These are phyloP conservation scores for Boletus tomentosulus DNA, from an alignment of 768 basidiomycete species.

Conservation along the genomic window DNA sequence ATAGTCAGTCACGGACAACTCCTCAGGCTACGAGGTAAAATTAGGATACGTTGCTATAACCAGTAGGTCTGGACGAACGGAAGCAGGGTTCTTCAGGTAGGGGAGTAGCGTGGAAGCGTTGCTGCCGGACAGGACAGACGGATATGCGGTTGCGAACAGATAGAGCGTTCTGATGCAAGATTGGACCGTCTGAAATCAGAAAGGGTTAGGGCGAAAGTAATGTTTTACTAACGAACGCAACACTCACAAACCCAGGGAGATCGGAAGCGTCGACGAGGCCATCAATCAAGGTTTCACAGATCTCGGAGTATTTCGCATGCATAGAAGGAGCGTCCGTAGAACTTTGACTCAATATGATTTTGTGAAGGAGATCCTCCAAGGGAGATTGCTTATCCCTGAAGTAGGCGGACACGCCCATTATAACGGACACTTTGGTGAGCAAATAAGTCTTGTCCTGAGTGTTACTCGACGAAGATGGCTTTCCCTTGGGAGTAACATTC, in stretches of 20 bases:
- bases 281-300: constrained; percentile 84
- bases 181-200: constrained; percentile 57
- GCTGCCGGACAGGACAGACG: constrained; percentile 74
- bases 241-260: constrained; percentile 69
- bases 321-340: constrained; percentile 48
- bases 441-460: constrained; percentile 51
- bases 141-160: constrained; percentile 77
- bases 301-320: constrained; percentile 68
- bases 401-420: constrained; percentile 80
- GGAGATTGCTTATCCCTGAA: constrained; percentile 83
- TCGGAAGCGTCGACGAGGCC: constrained; percentile 84
- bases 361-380: constrained; percentile 80
- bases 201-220: neutral
- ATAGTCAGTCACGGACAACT: constrained; percentile 79
- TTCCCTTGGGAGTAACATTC: constrained; percentile 36
- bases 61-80: constrained; percentile 44
- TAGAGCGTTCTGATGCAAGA: constrained; percentile 85
- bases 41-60: constrained; percentile 1
- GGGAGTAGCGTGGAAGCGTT: constrained; percentile 86
- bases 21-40: constrained; percentile 56
- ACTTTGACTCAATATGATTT: constrained; percentile 74
- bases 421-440: constrained; percentile 66
- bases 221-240: neutral
- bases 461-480: constrained; percentile 26
- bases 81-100: constrained; percentile 79